Evolutionary conservation across 2,329 filamentous ascomycete genomes (phyloP), one percentile per base, ranked within the genome.

Genomic region (Laburnicola sp.): DNA sequence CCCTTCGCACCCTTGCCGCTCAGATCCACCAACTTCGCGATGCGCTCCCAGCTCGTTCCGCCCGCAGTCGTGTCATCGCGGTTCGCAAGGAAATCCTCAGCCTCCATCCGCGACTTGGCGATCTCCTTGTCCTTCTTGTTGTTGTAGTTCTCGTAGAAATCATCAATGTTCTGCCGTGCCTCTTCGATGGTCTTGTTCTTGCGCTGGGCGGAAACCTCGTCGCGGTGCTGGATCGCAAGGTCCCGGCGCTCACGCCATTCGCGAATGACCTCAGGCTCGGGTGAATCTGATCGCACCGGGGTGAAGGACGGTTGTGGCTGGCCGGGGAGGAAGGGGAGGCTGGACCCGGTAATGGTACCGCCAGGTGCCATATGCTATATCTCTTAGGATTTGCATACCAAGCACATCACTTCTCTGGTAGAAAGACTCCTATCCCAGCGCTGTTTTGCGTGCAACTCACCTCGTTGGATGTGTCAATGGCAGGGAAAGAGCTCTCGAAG

Each of bases 81-180:
- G 74, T 81, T 91, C 48, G 84, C 86, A 40, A 97, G 78, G 75
- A 97, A 99, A 70, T 96, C 86, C 68, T 97, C 93, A 5, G 93
- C 94, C 64, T 99, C 94, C 73, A 89, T 88, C 66, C 87, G 85
- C 50, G 93, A 94, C 78, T 96, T 90, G 22, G 87, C 81, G 62
- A 97, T 87, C 53, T 84, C 85, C 82, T 97, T 97, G 74, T 99
- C 94, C 74, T 94, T 93, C 79, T 97, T 96, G 75, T 88, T 86
- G 80, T 97, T 97, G 81, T 99, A 99, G 76, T 96, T 97, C 71
- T 97, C 92, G 80, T 99, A 99, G 78, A 97, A 99, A 73, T 97
- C 94, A 73, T 99, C 94, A 59, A 99, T 96, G 74, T 95, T 94
- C 72, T 92, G 84, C 70, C 91, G 91, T 9, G 94, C 94, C 63